Evolutionary conservation across 2,329 filamentous ascomycete species (phyloP), one percentile per base, ranked within the genome.

Genomic region (Aureobasidium musti): DNA sequence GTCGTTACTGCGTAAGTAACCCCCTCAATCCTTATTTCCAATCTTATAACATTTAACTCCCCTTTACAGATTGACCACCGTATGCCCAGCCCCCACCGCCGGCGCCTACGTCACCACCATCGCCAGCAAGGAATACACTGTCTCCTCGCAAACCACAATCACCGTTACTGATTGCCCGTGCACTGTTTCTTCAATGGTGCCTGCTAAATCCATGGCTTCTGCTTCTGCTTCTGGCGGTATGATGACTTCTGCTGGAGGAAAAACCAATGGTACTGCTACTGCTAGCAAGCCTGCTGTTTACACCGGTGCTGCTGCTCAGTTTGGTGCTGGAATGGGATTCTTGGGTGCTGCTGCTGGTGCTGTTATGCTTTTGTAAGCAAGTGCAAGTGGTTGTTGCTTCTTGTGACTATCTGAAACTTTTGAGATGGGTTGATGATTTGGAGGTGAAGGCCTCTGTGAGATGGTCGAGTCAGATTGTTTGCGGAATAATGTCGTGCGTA

Each of bases 11-110:
- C 89, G 82, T 37, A 45, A 47, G 57, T 50, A 4, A 10, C 14
- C 6, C 3, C 14, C 26, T 23, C 14, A 30, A 5, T 3, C n/a
- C 21, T n/a, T n/a, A n/a, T n/a, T n/a, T 14, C 13, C 23, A 3
- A 8, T 23, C 30, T 10, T 19, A 2, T 17, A 17, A 8, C 41
- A 28, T 47, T 28, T 45, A 17, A 81, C 87, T 71, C 84, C 91
- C 70, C 87, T 4, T 17, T 8, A 7, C 67, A 79, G 81, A 67
- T 86, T 70, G 82, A 87, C 84, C 79, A 92, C 89, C 76, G 91
- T 83, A 86, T 92, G 90, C 86, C 88, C 89, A 26, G 82, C 68
- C 71, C 77, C 89, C 71, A 91, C 89, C 73, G 78, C 81, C 73
- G 79, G 91, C 78, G 11, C 45, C 35, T 63, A 63, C 60, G 19